Conservation (phyloP, 768 basidiomycete genomes). For the Mrakia blollopis region DNA sequence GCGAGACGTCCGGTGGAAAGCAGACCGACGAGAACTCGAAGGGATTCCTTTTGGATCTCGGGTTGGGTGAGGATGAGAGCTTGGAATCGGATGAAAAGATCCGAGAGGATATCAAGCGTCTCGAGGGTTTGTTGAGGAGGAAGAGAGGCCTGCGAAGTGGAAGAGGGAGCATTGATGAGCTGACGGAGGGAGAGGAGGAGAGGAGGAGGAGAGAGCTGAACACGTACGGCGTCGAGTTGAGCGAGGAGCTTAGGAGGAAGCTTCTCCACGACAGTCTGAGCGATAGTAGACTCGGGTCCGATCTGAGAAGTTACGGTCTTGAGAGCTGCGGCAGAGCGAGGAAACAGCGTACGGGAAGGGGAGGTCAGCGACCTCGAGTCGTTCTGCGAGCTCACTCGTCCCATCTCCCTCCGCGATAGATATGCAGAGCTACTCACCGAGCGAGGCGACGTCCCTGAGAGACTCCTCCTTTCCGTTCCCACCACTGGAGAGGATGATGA, state of each 20-base stretch:
- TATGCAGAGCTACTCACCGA: constrained; percentile 55
- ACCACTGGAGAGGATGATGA: constrained; percentile 66
- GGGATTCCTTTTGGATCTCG: constrained; percentile 74
- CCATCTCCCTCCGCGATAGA: not conserved
- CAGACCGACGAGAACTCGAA: constrained; percentile 63
- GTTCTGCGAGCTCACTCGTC: too few species aligned
- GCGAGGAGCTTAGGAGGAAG: constrained; percentile 74
- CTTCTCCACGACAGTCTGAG: constrained; percentile 71
- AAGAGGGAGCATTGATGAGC: not conserved
- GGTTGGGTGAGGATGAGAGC: constrained; percentile 55
- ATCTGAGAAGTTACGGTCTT: constrained; percentile 93
- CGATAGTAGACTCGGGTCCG: constrained; percentile 73
- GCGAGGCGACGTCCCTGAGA: constrained; percentile 83
- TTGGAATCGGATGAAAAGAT: constrained; percentile 41
- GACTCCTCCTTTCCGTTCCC: constrained; percentile 78
- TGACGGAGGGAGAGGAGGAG: not conserved
- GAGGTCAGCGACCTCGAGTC: not conserved
- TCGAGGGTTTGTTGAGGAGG: constrained; percentile 45
- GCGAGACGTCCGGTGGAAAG: constrained; percentile 72
- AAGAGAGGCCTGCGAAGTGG: constrained; percentile 34
- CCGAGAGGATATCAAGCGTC: constrained; percentile 39
- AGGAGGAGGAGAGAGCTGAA: not conserved
- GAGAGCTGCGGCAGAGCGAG: constrained; percentile 55
- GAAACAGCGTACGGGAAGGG: not conserved
- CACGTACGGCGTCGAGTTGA: constrained; percentile 67